Evolutionary conservation across 2,329 filamentous ascomycete species (phyloP), one percentile per base, ranked within the genome.

Genomic region (Thermoascus crustaceus): DNA sequence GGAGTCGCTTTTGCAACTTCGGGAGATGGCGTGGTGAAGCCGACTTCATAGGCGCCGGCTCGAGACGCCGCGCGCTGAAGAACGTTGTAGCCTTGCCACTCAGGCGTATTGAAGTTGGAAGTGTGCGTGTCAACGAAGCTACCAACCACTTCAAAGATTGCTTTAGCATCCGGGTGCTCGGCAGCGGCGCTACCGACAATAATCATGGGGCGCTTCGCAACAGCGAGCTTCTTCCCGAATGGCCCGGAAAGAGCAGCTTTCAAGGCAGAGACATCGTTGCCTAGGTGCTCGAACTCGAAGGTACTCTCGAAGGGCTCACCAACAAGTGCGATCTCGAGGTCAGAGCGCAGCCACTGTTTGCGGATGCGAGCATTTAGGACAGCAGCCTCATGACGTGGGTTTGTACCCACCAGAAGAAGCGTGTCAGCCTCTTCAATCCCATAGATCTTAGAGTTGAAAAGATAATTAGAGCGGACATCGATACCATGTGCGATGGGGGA

Each of bases 11-110:
- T 74, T 23, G 88, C 84, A 44, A 94, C 85, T 46, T 78, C 76
- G 2, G 79, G 67, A 10, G 86, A 94, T 32, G 88, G 85, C 9
- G 86, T 81, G 22, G 85, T 85, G 66, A 95, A 98, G 54, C 91
- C 91, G 52, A 98, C 79, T 67, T 98, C 91, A 58, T 87, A 98
- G 42, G 91, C 91, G 58, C 87, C 91, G 23, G 83, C 83, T 50
- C 89, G 82, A 43, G 91, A 95, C 40, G 91, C 91, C 43, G 86
- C 83, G 46, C 89, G 80, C 67, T 98, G 91, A 34, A 98, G 80
- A 42, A 98, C 80, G 61, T 95, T 98, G 75, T 89, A 98, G 41
- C 89, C 91, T 61, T 94, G 91, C 87, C 93, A 96, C 62, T 94
- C 87, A 11, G 78, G 69, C 4, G 85, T 94, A 55, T 76, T 69